phyloP scores from a whole-genome alignment of 2,329 filamentous ascomycete genomes.

The Pseudopyricularia javanii region DNA sequence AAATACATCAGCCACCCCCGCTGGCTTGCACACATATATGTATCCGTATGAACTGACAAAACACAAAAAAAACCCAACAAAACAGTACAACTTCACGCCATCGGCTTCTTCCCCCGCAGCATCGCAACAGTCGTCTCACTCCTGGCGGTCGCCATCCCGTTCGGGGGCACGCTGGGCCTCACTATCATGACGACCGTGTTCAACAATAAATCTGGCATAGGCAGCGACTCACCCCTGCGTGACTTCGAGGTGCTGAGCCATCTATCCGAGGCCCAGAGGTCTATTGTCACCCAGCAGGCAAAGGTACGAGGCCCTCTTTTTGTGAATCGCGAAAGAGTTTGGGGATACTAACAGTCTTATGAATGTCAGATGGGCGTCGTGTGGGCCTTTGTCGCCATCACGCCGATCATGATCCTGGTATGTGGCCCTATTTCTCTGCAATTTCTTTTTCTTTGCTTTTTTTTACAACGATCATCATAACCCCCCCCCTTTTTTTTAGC shows the following conservation, averaged over 20 bases:
- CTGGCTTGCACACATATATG: too few relatives aligned
- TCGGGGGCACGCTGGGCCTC: conserved; percentile 52
- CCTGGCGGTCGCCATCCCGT: conserved; percentile 44
- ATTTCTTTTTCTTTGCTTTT: not conserved
- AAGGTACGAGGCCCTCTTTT: conserved; percentile 21
- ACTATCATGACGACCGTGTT: conserved; percentile 60
- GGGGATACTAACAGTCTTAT: too few relatives aligned
- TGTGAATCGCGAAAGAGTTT: too few relatives aligned
- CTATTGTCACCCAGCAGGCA: conserved; percentile 26
- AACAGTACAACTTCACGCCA: conserved; percentile 38
- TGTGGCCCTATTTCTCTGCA: conserved; percentile 5
- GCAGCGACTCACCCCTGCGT: conserved; percentile 11
- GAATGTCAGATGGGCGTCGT: conserved; percentile 44
- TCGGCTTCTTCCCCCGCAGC: conserved; percentile 45
- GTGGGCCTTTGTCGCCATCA: conserved; percentile 50
- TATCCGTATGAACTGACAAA: too few relatives aligned
- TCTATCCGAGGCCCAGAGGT: conserved; percentile 20
- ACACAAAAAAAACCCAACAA: not conserved
- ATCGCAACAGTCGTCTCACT: conserved; percentile 48
- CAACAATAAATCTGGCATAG: conserved; percentile 36
- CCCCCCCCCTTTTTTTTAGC: too few relatives aligned
- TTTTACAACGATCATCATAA: too few relatives aligned
- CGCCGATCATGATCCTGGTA: conserved; percentile 41
- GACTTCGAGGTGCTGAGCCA: conserved; percentile 22
- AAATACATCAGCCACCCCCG: too few relatives aligned